These are phyloP conservation scores for Epichloe gansuensis DNA, from an alignment of 2,329 filamentous ascomycete genomes.

Conservation along the genomic window DNA sequence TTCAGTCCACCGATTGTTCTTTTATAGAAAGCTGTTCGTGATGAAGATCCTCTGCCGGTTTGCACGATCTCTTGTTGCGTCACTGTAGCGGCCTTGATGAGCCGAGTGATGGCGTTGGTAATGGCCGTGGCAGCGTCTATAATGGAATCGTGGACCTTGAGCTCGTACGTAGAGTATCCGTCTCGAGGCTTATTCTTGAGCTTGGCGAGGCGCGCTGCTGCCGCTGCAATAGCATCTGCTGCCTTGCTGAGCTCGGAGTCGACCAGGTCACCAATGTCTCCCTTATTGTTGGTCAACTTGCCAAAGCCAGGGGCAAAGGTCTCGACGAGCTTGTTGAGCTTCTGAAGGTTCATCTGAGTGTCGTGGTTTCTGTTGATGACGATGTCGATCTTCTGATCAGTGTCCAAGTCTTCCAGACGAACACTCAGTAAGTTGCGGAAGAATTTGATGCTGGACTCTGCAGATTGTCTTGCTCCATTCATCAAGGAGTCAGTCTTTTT, in stretches of 20 bases:
- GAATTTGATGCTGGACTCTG: slow-evolving; percentile 80
- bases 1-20: slow-evolving; percentile 99
- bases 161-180: slow-evolving; percentile 88
- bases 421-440: slow-evolving; percentile 92
- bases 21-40: slow-evolving; percentile 96
- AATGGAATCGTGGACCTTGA: slow-evolving; percentile 92
- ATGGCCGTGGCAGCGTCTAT: slow-evolving; percentile 86
- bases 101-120: slow-evolving; percentile 81
- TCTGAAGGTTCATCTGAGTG: slow-evolving; percentile 86
- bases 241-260: slow-evolving; percentile 87
- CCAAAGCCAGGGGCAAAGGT: slow-evolving; percentile 78
- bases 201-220: slow-evolving; percentile 77
- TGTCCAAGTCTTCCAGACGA: slow-evolving; percentile 79
- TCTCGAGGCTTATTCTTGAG: slow-evolving; percentile 95
- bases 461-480: slow-evolving; percentile 71
- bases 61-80: slow-evolving; percentile 96
- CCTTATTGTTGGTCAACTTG: slow-evolving; percentile 66
- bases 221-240: slow-evolving; percentile 88
- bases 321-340: slow-evolving; percentile 86
- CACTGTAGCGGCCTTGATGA: slow-evolving; percentile 87
- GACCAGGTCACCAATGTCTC: slow-evolving; percentile 85
- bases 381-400: slow-evolving; percentile 87
- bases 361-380: slow-evolving; percentile 97
- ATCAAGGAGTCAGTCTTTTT: slow-evolving; percentile 84
- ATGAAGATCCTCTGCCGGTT: slow-evolving; percentile 77